A percentile compares a stretch with the other conserved stretches of the same genome.
These are phyloP conservation scores for Plasmodium billcollinsi DNA, from an alignment of 169 alveolate species.

Conservation along the genomic window DNA sequence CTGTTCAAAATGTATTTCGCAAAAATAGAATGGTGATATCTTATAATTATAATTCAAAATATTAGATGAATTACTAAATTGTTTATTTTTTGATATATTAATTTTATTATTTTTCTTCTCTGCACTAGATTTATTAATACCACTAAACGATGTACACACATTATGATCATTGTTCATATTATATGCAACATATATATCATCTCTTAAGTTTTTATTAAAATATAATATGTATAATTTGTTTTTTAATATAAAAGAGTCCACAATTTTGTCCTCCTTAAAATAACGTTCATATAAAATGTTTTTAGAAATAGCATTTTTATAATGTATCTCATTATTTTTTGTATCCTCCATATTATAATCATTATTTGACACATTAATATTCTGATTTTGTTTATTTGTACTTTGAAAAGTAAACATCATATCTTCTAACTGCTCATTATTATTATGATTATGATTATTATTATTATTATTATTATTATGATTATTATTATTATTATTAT, in stretches of 20 bases:
- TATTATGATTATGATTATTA: too few relatives aligned
- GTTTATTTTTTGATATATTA: too few relatives aligned
- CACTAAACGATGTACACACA: conserved; percentile 4
- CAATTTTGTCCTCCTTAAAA: conserved; percentile 9
- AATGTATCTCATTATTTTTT: not conserved
- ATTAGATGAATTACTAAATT: too few relatives aligned
- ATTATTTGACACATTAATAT: not conserved
- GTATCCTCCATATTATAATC: not conserved
- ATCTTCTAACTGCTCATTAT: too few relatives aligned
- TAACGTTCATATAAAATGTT: not conserved
- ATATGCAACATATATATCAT: conserved; percentile 22
- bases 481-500: not conserved
- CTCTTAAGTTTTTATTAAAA: conserved; percentile 1
- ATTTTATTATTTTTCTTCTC: not conserved
- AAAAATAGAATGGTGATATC: conserved; percentile 23
- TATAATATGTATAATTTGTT: conserved; percentile 24
- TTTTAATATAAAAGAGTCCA: conserved; percentile 29
- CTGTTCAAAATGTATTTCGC: conserved; percentile 29
- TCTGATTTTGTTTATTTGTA: too few relatives aligned
- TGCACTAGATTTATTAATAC: not conserved
- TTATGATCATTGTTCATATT: conserved; percentile 30
- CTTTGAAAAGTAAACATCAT: too few relatives aligned
- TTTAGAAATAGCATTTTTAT: not conserved
- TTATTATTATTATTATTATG: too few relatives aligned
- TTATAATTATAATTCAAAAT: too few relatives aligned